Evolutionary conservation across 805 yeast species (phyloP).

Genomic region (Hanseniaspora singularis): DNA sequence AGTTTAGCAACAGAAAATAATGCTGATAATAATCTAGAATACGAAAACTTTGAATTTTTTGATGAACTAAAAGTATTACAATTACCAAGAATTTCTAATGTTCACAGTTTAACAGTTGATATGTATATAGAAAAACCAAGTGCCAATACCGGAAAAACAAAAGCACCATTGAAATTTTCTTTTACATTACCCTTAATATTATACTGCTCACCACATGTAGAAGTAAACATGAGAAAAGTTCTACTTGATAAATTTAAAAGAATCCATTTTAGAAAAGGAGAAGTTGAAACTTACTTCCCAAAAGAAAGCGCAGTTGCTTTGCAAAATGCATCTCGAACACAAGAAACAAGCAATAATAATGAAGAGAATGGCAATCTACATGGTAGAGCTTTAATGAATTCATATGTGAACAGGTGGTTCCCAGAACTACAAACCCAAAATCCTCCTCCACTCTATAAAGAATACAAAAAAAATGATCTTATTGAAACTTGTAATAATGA

Average conservation of each 20-base stretch:
- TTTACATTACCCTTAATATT: conserved; percentile 71
- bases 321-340: too few species aligned
- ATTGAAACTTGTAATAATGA: background rate
- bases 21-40: background rate
- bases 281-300: conserved; percentile 26
- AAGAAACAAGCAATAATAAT: too few species aligned
- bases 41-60: background rate
- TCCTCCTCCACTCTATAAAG: conserved; percentile 21
- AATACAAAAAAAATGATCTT: conserved; percentile 27
- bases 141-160: conserved; percentile 55
- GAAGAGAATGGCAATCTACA: too few species aligned
- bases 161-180: conserved; percentile 73
- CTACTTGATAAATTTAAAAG: conserved; percentile 32
- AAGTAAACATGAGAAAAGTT: conserved; percentile 36
- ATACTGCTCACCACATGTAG: conserved; percentile 64
- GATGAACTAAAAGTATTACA: conserved; percentile 2
- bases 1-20: background rate
- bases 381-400: conserved; percentile 6
- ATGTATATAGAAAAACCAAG: background rate
- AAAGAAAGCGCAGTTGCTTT: too few species aligned
- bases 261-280: conserved; percentile 34
- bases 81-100: conserved; percentile 9
- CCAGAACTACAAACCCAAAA: conserved; percentile 14
- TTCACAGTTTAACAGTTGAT: conserved; percentile 8
- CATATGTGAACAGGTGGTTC: conserved; percentile 14